Evolutionary conservation across 441 rosid species (phyloP), one percentile per base, ranked within the genome.

Genomic region (Euphorbia celastroides): DNA sequence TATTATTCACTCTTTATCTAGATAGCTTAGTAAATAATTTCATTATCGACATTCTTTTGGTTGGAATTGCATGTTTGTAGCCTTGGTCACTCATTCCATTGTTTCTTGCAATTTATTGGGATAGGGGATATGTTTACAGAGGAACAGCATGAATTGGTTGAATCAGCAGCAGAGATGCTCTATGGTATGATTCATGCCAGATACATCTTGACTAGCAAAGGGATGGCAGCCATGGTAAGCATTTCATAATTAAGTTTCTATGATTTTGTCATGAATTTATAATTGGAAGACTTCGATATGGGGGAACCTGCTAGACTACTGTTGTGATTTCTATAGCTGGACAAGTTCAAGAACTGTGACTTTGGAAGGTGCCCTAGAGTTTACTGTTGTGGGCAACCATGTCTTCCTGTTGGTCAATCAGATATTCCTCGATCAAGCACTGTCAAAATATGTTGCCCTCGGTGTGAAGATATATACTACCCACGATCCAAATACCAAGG

Each of bases 351-450:
- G 74, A 91, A 78, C 74, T 91, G 81, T 70, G 99, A 93, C 74
- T 93, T 93, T 74, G 97, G 99, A 64, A 82, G 97, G 73, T 93
- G 99, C 86, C 99, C 99, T 9, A 84, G 97, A 80, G 96, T 91
- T 74, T 93, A 84, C 84, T 93, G 99, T 78, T 88, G 96, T 79
- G 99, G 97, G 36, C 97, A 91, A 71, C 97, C 95, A 17, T 93
- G 99, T 79, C 93, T 93, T 76, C 99, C 99, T 0, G 92, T 93
- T 75, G 99, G 99, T 74, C 97, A 93, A 76, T 88, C 99, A 2
- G 99, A 93, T 60, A 86, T 88, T 74, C 97, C 97, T 60, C 90
- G 97, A 28, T 87, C 96, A 67, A 93, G 96, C 79, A 91, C 96
- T 6, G 95, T 93, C 20, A 93, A 93, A 78, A 89, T 89, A 65